Base-by-base conservation (phyloP, 1,284 basidiomycete genomes). In the Papiliotrema laurentii region DNA sequence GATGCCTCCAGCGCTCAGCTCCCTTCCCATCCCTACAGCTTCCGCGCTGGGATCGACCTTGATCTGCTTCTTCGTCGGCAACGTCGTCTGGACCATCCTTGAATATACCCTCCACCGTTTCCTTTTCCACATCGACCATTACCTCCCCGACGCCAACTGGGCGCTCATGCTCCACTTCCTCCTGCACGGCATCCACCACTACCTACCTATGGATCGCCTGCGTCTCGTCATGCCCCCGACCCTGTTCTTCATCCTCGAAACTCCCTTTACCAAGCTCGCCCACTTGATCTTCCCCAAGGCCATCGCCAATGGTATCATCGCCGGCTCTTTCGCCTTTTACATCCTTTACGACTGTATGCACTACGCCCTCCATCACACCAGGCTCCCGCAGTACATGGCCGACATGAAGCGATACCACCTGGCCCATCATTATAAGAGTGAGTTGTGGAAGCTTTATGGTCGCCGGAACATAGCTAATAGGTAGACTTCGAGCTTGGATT, bases 391-490 rank as follows among this genome's bases (percentile, higher is more conserved):
- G 38, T 96, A 97, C 75, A 75, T 97, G 73, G 80, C 80, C 49
- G 84, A 92, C 70, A 86, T 90, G 85, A 99, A 99, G 80, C 87
- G 88, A 70, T 97, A 97, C 68, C 94, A 99, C 67, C 82, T 99
- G 57, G 91, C 91, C 18, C 93, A 97, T 69, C 94, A 97, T 74
- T 97, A 93, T 79, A 93, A 94, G 76, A 92, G 71, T 72, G 47
- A 64, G 70, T 69, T 27, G 13, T 21, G 4, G 28, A 16, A 47
- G n/a, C 38, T 45, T 9, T 49, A 24, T 33, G 16, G 27, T 27
- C 25, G 31, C 18, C 3, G 7, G 31, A 30, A 43, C 21, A 16
- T 43, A 22, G 43, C 55, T 60, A 49, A 46, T 46, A 6, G 30
- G 19, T 60, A 73, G 76, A 97, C 79, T 96, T 90, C 69, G 92